Conservation (phyloP, 2,329 filamentous ascomycete species). For the Chalaropsis ovoidea region DNA sequence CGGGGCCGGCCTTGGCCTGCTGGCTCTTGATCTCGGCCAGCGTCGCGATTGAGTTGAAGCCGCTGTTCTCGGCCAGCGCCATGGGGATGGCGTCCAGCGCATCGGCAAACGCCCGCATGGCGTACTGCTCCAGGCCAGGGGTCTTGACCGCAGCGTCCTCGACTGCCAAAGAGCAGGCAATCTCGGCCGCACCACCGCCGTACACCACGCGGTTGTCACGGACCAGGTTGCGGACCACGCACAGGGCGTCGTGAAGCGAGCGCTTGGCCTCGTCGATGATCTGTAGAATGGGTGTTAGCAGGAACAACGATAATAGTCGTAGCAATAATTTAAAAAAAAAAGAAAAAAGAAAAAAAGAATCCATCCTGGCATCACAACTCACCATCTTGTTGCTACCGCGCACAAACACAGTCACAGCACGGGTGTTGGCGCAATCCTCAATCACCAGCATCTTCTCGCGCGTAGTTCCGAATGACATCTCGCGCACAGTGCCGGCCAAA, state of each 20-base stretch:
- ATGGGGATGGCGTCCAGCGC: slow-evolving; percentile 88
- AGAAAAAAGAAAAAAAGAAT: background rate
- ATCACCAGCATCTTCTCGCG: slow-evolving; percentile 99
- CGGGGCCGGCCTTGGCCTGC: slow-evolving; percentile 64
- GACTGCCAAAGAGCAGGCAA: slow-evolving; percentile 91
- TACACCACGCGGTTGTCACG: slow-evolving; percentile 95
- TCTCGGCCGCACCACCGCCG: slow-evolving; percentile 90
- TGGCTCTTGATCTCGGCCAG: slow-evolving; percentile 91
- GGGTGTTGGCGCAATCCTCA: slow-evolving; percentile 95
- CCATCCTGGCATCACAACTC: slow-evolving; percentile 31
- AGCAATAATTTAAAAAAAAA: background rate
- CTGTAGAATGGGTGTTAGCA: slow-evolving; percentile 36
- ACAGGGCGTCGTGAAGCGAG: slow-evolving; percentile 92
- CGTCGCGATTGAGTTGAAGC: slow-evolving; percentile 89
- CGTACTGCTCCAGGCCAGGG: slow-evolving; percentile 95
- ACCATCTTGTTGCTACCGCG: slow-evolving; percentile 99
- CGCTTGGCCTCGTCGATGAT: slow-evolving; percentile 99
- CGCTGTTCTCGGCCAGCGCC: slow-evolving; percentile 95
- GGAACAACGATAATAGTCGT: background rate
- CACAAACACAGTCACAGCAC: slow-evolving; percentile 92
- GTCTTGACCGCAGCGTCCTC: slow-evolving; percentile 93
- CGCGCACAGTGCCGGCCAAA: slow-evolving; percentile 75
- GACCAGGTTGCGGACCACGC: slow-evolving; percentile 93
- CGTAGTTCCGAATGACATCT: slow-evolving; percentile 95
- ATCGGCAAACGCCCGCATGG: slow-evolving; percentile 95